Evolutionary conservation across 352 stramenopile species (phyloP).

Genomic region (Pythium volutum): DNA sequence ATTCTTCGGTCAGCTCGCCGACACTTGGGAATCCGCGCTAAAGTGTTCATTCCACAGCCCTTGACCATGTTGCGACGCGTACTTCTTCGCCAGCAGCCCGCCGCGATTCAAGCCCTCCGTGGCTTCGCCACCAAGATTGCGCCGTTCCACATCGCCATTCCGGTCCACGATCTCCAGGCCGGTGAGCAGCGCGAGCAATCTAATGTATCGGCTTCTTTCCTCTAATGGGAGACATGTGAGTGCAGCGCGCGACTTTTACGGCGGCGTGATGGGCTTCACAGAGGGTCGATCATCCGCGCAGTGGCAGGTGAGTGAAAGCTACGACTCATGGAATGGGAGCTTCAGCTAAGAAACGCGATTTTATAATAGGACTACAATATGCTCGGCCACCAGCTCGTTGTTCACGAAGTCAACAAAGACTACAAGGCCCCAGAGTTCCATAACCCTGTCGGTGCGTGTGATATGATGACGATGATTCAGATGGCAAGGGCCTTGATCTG

Average conservation of each 20-base stretch:
- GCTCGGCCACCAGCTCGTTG: constrained; percentile 83
- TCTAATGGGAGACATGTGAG: not conserved
- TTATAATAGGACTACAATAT: constrained; percentile 86
- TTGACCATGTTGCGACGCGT: constrained; percentile 11
- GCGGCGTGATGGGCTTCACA: constrained; percentile 85
- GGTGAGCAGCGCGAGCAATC: constrained; percentile 25
- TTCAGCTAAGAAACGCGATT: not conserved
- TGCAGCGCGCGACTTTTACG: constrained; percentile 92
- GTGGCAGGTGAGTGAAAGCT: constrained; percentile 79
- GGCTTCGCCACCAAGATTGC: constrained; percentile 33
- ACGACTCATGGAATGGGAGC: not conserved
- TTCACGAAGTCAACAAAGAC: constrained; percentile 90
- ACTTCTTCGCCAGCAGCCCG: constrained; percentile 4
- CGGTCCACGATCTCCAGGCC: constrained; percentile 92
- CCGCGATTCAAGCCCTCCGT: not conserved
- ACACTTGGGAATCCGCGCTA: not conserved
- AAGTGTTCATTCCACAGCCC: not conserved
- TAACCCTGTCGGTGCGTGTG: constrained; percentile 90
- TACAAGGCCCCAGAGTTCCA: constrained; percentile 93
- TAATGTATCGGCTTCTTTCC: not conserved
- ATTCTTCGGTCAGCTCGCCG: not conserved
- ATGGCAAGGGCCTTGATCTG: not conserved
- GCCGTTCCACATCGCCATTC: constrained; percentile 92
- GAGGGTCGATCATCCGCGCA: constrained; percentile 91
- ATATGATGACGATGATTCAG: not conserved